phyloP scores from a whole-genome alignment of 345 rosid species.

The Melastoma malabathricum region DNA sequence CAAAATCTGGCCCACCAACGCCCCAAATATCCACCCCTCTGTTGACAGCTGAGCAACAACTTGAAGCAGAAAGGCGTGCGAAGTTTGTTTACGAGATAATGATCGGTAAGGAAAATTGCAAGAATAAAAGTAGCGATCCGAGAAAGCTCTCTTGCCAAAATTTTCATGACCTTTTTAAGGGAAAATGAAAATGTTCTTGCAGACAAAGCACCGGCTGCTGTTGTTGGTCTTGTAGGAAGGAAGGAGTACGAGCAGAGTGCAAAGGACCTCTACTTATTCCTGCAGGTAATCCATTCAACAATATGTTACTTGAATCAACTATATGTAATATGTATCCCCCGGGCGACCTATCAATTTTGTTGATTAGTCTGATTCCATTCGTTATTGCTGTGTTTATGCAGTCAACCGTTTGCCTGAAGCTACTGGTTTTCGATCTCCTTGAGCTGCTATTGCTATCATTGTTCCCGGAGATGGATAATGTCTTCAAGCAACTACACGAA shows the following conservation, averaged over 20 bases:
- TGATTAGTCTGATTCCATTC: too few relatives aligned
- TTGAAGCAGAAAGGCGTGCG: constrained; percentile 70
- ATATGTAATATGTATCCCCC: too few relatives aligned
- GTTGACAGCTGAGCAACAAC: constrained; percentile 38
- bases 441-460: too few relatives aligned
- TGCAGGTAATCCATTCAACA: constrained; percentile 51
- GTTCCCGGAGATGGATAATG: too few relatives aligned
- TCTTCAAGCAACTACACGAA: too few relatives aligned
- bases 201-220: constrained; percentile 80
- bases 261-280: constrained; percentile 81
- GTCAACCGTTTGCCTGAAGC: too few relatives aligned
- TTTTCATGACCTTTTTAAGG: too few relatives aligned
- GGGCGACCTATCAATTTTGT: too few relatives aligned
- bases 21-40: constrained; percentile 29
- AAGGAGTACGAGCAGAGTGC: constrained; percentile 90
- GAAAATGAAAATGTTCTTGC: constrained; percentile 14
- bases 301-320: neutral
- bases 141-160: too few relatives aligned
- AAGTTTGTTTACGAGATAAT: constrained; percentile 83
- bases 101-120: constrained; percentile 40
- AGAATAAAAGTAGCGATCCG: too few relatives aligned
- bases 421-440: too few relatives aligned
- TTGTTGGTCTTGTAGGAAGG: constrained; percentile 77
- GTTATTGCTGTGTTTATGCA: too few relatives aligned
- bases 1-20: constrained; percentile 18